Evolutionary conservation across 352 stramenopile species (phyloP), one percentile per base, ranked within the genome.

Genomic region (Phytophthora palmivora): DNA sequence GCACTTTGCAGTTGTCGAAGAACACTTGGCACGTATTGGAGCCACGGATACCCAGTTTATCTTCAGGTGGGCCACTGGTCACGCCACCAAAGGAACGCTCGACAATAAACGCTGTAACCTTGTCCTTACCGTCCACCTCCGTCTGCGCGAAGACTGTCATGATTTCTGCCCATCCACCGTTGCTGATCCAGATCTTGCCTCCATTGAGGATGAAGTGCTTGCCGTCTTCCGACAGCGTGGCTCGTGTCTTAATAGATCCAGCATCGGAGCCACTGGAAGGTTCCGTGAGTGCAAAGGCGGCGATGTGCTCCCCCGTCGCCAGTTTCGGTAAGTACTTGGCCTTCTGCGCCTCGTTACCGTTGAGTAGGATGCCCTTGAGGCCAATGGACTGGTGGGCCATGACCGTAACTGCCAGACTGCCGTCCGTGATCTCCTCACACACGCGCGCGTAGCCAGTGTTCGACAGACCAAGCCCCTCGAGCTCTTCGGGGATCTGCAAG

Each of bases 171-270:
- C 98, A 95, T 37, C 86, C 92, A 22, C 91, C 92, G 84, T 99
- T 99, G 48, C 91, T 98, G 71, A 99, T 99, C 96, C 96, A 99
- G 54, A 98, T 91, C 81, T 99, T 99, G 67, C 81, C 84, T 64
- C 93, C 93, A 75, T 98, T 98, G 8, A 98, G 63, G 50, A 97
- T 79, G 68, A 92, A 98, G 56, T 94, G 81, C 55, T 88, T 89
- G 65, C 96, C 88, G 33, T 98, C 93, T 33, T 96, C 89, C 44
- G 94, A 94, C 52, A 97, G 67, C 44, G 80, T 89, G 12, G 93
- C 93, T 21, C 82, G 89, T 1, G 93, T 98, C 77, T 95, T 93
- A 62, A 98, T 95, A 7, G 89, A 95, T 6, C 77, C 85, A 6
- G 92, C 88, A 47, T 98, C 93, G 34, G 82, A 96, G 22, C 93